Percentiles rank a stretch among this genome's conserved stretches.
Evolutionary conservation across 805 yeast species (phyloP).

Genomic region (Priceomyces haplophilus): DNA sequence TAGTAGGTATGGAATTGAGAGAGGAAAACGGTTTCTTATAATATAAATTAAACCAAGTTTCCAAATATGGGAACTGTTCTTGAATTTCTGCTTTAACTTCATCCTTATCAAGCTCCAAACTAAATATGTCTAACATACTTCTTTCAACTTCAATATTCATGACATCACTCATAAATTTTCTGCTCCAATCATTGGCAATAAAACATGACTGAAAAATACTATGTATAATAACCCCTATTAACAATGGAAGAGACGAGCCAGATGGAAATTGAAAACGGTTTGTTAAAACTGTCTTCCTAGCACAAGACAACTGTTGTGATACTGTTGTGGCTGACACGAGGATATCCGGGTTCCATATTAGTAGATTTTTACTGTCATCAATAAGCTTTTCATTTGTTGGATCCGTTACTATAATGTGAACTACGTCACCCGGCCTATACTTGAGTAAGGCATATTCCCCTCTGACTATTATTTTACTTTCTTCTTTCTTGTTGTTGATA

Average conservation of each 20-base stretch:
- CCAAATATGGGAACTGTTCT: conserved; percentile 50
- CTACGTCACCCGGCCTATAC: conserved; percentile 49
- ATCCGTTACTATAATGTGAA: conserved; percentile 56
- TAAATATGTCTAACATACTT: conserved; percentile 49
- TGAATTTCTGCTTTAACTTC: conserved; percentile 42
- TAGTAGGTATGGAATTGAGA: conserved; percentile 22
- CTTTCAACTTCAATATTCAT: conserved; percentile 41
- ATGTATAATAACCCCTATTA: conserved; percentile 84
- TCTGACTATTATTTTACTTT: conserved; percentile 49
- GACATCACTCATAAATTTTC: conserved; percentile 34
- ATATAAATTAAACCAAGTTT: conserved; percentile 51
- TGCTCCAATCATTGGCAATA: conserved; percentile 30
- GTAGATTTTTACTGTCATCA: conserved; percentile 56
- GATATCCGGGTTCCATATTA: conserved; percentile 81
- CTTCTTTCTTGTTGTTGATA: conserved; percentile 28
- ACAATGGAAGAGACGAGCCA: conserved; percentile 57
- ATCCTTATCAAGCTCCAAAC: conserved; percentile 49
- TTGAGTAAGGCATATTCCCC: conserved; percentile 59
- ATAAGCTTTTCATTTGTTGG: conserved; percentile 40
- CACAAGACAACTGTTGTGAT: conserved; percentile 72
- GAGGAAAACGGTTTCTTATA: conserved; percentile 18
- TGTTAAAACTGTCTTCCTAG: conserved; percentile 63
- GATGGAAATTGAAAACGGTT: conserved; percentile 60
- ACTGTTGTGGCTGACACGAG: conserved; percentile 78
- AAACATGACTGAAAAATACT: conserved; percentile 65